phyloP scores from a whole-genome alignment of 108 stramenopile species.

The Thalassiosira profunda region DNA sequence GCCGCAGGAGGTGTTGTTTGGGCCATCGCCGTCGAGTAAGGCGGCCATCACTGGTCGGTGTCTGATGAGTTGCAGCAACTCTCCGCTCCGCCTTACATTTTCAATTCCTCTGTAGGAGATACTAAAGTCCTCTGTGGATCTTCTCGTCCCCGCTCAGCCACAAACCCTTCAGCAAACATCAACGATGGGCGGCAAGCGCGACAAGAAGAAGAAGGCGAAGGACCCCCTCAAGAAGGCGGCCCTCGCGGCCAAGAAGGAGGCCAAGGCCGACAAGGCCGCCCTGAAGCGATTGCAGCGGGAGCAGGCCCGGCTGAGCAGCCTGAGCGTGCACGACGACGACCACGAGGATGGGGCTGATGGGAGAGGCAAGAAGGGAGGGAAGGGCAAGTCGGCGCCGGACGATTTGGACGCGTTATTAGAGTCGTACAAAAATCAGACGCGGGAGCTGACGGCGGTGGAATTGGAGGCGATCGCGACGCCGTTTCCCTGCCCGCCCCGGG shows the following conservation, averaged over 20 bases:
- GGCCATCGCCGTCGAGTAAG: no score
- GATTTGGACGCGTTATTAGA: conserved; percentile 59
- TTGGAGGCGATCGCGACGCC: conserved; percentile 44
- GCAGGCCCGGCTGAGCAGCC: conserved; percentile 14
- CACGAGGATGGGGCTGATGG: conserved; percentile 12
- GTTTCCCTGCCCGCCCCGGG: conserved; percentile 76
- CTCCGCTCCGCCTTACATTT: no score
- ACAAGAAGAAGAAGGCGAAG: conserved; percentile 51
- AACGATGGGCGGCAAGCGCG: conserved; percentile 57
- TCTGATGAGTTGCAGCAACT: no score
- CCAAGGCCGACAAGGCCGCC: conserved; percentile 84
- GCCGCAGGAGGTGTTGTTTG: no score
- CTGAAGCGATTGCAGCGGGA: conserved; percentile 71
- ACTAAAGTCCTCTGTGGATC: no score
- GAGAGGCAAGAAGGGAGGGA: conserved; percentile 15
- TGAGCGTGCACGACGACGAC: conserved; percentile 5
- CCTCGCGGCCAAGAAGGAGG: conserved; percentile 81
- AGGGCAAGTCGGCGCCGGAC: neutral
- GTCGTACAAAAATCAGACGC: conserved; percentile 42
- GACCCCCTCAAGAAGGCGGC: conserved; percentile 85
- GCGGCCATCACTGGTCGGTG: no score
- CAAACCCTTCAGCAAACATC: no score
- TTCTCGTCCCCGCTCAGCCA: no score
- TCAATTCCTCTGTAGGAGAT: no score
- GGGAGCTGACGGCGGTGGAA: conserved; percentile 36